Percentiles rank a stretch among this genome's conserved stretches.
Conservation (phyloP, 768 basidiomycete species). For the Suillus decipiens region DNA sequence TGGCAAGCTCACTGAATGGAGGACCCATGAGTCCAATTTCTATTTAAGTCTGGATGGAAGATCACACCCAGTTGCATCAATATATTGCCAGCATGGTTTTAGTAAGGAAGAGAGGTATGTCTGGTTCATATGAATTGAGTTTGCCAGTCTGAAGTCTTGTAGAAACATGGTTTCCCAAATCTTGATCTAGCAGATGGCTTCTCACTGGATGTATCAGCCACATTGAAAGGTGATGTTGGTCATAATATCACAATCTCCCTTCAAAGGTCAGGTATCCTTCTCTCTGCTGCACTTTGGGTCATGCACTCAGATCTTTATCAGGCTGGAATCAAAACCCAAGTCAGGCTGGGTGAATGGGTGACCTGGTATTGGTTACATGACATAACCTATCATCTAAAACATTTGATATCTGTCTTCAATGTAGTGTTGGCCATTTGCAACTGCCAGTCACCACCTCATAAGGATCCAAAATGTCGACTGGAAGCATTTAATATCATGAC, state of each 20-base stretch:
- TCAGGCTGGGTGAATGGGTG: background rate
- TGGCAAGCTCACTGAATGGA: background rate
- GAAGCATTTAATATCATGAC: background rate
- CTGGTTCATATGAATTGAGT: background rate
- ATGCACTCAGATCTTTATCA: background rate
- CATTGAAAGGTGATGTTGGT: background rate
- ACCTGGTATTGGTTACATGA: background rate
- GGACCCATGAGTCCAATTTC: background rate
- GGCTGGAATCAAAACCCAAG: background rate
- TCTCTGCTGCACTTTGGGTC: background rate
- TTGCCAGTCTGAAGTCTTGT: background rate
- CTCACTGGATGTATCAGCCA: background rate
- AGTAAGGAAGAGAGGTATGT: conserved; percentile 1
- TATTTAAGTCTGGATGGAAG: background rate
- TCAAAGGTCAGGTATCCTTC: background rate
- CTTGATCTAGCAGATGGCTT: background rate
- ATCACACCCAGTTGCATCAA: background rate
- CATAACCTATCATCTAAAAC: background rate
- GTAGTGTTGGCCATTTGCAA: background rate
- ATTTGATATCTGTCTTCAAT: background rate
- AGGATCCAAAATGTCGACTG: background rate
- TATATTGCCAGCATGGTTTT: background rate
- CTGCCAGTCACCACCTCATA: background rate
- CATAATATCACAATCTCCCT: background rate
- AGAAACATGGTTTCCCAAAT: conserved; percentile 2